phyloP scores from a whole-genome alignment of 192 early-diverging fungal species.

The Mortierella claussenii region DNA sequence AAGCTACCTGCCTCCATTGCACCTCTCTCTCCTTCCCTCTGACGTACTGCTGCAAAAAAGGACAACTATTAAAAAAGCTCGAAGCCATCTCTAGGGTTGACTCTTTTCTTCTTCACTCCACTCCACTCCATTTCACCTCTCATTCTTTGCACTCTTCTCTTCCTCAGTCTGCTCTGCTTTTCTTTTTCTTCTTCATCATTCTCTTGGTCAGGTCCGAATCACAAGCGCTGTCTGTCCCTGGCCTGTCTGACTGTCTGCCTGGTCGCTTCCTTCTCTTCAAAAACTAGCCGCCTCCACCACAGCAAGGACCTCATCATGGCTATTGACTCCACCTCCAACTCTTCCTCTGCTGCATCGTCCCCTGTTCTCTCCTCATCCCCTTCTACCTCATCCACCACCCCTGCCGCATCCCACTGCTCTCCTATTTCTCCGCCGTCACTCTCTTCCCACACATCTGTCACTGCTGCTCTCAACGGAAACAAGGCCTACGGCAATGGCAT shows the following conservation, averaged over 20 bases:
- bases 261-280: too few species aligned
- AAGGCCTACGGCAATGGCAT: slow-evolving; percentile 21
- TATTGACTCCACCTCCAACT: slow-evolving; percentile 58
- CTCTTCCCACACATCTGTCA: slow-evolving; percentile 17
- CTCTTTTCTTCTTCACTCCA: background rate
- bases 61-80: too few species aligned
- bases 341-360: slow-evolving; percentile 52
- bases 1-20: too few species aligned
- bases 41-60: too few species aligned
- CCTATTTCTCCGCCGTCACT: slow-evolving; percentile 29
- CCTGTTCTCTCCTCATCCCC: slow-evolving; percentile 52
- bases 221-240: too few species aligned
- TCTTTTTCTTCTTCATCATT: background rate
- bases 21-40: background rate
- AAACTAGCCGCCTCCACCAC: background rate
- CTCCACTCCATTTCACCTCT: background rate
- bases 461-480: slow-evolving; percentile 16
- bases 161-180: background rate
- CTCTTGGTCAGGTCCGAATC: background rate
- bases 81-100: too few species aligned
- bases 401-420: slow-evolving; percentile 47
- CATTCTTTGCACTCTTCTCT: background rate
- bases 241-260: too few species aligned
- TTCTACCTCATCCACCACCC: slow-evolving; percentile 31
- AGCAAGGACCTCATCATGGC: slow-evolving; percentile 10